These are phyloP conservation scores for Cicer pinnatifidum DNA, from an alignment of 306 rosid species.

Conservation along the genomic window DNA sequence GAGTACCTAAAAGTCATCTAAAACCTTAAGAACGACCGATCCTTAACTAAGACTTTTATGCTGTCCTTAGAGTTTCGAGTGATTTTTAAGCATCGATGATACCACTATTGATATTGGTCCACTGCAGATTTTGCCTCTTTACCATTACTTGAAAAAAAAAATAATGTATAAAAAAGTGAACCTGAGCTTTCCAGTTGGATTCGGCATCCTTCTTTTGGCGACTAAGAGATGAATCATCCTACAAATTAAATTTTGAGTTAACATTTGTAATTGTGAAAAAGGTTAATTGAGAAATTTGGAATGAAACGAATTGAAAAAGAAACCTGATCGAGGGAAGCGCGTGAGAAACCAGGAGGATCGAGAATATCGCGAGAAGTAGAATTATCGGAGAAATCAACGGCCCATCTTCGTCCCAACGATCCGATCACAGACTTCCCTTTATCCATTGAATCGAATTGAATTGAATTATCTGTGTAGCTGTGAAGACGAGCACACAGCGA, in stretches of 20 bases:
- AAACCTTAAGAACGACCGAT: too few species aligned
- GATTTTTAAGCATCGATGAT: too few species aligned
- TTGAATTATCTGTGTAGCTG: background rate
- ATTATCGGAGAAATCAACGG: slow-evolving; percentile 76
- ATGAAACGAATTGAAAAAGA: background rate
- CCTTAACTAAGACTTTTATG: too few species aligned
- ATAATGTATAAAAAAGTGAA: background rate
- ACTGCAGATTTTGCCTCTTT: background rate
- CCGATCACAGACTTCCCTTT: slow-evolving; percentile 85
- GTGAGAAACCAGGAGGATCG: slow-evolving; percentile 94
- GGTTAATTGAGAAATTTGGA: too few species aligned
- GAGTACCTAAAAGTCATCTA: too few species aligned
- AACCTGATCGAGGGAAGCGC: slow-evolving; percentile 85
- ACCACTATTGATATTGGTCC: too few species aligned
- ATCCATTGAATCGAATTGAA: slow-evolving; percentile 51
- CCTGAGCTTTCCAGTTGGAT: slow-evolving; percentile 95
- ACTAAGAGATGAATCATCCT: slow-evolving; percentile 91
- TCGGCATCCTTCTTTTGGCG: slow-evolving; percentile 97
- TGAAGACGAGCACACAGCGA: background rate
- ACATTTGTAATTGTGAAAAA: too few species aligned
- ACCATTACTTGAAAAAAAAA: background rate
- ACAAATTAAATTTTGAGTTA: background rate
- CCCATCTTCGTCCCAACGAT: slow-evolving; percentile 79
- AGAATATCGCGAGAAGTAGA: slow-evolving; percentile 76
- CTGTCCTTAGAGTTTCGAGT: too few species aligned